Percentiles rank a stretch among this genome's conserved stretches.
Conservation (phyloP, 495 filamentous ascomycete genomes). For the Apiosordaria backusii region DNA sequence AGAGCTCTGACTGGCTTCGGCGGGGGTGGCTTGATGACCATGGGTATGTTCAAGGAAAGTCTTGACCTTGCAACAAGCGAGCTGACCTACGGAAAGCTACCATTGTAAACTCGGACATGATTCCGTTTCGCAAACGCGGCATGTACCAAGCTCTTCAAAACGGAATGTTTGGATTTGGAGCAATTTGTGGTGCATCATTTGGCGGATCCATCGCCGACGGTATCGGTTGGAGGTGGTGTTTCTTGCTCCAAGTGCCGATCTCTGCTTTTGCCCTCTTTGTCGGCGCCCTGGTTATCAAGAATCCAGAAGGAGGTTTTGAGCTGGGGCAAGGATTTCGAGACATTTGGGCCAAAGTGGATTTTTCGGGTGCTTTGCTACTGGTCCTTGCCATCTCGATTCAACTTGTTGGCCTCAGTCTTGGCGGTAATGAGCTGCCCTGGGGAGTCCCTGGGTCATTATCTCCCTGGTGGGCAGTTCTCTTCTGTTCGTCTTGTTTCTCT, state of each 20-base stretch:
- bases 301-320: slow-evolving; percentile 31
- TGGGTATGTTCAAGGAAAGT: slow-evolving; percentile 38
- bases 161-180: slow-evolving; percentile 56
- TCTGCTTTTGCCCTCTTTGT: slow-evolving; percentile 51
- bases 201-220: slow-evolving; percentile 48
- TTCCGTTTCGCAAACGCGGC: slow-evolving; percentile 58
- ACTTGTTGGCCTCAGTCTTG: slow-evolving; percentile 57
- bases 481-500: slow-evolving; percentile 49
- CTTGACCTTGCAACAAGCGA: background rate
- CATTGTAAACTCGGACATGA: slow-evolving; percentile 64
- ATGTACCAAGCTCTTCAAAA: slow-evolving; percentile 67
- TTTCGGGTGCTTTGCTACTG: slow-evolving; percentile 52
- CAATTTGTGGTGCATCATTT: slow-evolving; percentile 47
- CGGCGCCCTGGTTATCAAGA: slow-evolving; percentile 52
- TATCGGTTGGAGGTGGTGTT: slow-evolving; percentile 52
- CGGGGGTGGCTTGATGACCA: slow-evolving; percentile 59
- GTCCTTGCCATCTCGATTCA: slow-evolving; percentile 56
- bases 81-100: slow-evolving; percentile 43
- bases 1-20: slow-evolving; percentile 54
- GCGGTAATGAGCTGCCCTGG: slow-evolving; percentile 62
- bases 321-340: slow-evolving; percentile 29
- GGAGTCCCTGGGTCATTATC: slow-evolving; percentile 50
- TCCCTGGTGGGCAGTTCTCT: slow-evolving; percentile 50
- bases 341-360: slow-evolving; percentile 55
- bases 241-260: slow-evolving; percentile 50